Evolutionary conservation across 495 filamentous ascomycete genomes (phyloP), one percentile per base, ranked within the genome.

Genomic region (Tuber calosporum): DNA sequence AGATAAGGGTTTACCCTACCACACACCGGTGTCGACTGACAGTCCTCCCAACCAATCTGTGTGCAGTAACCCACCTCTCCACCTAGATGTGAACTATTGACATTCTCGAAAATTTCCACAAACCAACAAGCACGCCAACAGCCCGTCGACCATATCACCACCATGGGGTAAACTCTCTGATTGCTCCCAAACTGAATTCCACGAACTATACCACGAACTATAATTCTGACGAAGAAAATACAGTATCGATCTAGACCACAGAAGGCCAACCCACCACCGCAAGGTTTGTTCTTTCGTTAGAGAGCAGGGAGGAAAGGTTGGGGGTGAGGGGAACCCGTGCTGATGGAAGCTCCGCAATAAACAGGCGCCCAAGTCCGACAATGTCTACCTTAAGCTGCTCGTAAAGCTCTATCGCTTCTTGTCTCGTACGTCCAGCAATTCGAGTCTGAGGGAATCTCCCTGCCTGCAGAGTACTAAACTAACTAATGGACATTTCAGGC

Each of bases 381-480:
- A 99, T 87, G 92, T 93, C 79, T 98, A 97, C 86, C 87, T 97
- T 82, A 93, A 93, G 88, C 90, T 99, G 79, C 87, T 98, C 83
- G 93, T 97, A 86, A 97, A 97, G 90, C 92, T 99, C 39, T 99
- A 98, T 89, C 90, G 91, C 86, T 99, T 99, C 90, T 86, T 99
- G 81, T 91, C 93, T 81, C 94, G 94, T 96, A 91, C 85, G 93
- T 89, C 36, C 69, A 26, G 66, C 74, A 74, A 67, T 58, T 20
- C 11, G 72, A 67, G 41, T 69, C 73, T 77, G 7, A 0, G n/a
- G n/a, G 48, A 58, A 26, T 26, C 7, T 20, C 48, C 48, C n/a
- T 38, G 36, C 48, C 30, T 69, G 19, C 22, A 48, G 37, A 66
- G 73, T 53, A 42, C 45, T 67, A 38, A 73, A 58, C 41, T 78